Evolutionary conservation across 148 eudicot genomes (phyloP), one percentile per base, ranked within the genome.

Genomic region (Silene uniflora): DNA sequence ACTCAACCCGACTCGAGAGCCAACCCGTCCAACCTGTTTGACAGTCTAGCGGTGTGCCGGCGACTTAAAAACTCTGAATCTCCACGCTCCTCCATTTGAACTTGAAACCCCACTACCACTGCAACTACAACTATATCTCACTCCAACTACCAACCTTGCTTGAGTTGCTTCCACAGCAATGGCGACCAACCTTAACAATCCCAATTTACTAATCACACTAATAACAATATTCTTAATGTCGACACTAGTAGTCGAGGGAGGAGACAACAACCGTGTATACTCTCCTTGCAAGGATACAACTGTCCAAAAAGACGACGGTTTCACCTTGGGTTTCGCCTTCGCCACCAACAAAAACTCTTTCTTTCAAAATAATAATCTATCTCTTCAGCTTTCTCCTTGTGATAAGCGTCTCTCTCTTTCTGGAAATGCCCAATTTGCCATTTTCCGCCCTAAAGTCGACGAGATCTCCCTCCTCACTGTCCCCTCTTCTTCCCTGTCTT

Each of bases 401-500:
- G 95, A 90, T 35, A 78, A 72, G 14, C 83, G 95, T 21, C 89
- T 89, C 27, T 67, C 81, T 29, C 90, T 90, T 64, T 71, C 87
- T 21, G 25, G 72, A 42, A 83, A 72, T 72, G 73, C 94, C 54
- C 94, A 88, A 67, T 18, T 88, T 64, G 83, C 94, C 27, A 75
- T 88, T n/a, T 88, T 90, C 71, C 85, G 94, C 19, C 91, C 94
- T 22, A 90, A 90, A 79, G 90, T 90, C 16, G 94, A 90, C 32
- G 90, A 87, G 89, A 88, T 90, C 89, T 90, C 91, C 18, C 87
- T 90, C 62, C 90, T 90, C 76, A 90, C 95, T 61, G 73, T 90
- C 79, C 86, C 83, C 67, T 72, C 95, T 39, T 76, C 90, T 25
- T 79, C 72, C 39, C 83, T 90, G n/a, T 69, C 67, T 8, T 91